Evolutionary conservation across 129 eudicot genomes (phyloP).

Genomic region (Pittosporum tobira): DNA sequence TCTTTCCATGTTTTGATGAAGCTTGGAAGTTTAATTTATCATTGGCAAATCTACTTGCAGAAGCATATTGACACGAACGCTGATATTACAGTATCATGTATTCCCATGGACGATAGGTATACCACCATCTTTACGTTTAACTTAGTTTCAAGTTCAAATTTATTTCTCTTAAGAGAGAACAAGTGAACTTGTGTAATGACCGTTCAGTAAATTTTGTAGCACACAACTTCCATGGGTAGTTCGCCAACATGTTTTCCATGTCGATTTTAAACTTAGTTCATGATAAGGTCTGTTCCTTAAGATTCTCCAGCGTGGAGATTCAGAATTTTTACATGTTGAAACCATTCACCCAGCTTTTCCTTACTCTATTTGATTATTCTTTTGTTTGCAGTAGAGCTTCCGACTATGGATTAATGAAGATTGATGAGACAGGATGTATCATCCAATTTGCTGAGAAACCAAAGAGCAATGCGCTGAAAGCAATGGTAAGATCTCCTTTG

Average conservation of each 20-base stretch:
- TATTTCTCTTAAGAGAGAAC: too few species aligned
- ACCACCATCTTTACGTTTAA: background rate
- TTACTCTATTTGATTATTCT: too few species aligned
- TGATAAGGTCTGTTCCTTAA: background rate
- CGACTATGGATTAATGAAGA: constrained; percentile 86
- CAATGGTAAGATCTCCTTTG: constrained; percentile 41
- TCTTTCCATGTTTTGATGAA: background rate
- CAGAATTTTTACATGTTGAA: background rate
- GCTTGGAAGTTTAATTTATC: background rate
- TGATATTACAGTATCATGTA: constrained; percentile 84
- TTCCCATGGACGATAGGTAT: constrained; percentile 92
- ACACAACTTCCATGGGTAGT: too few species aligned
- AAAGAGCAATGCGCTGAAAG: constrained; percentile 54
- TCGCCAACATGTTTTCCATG: too few species aligned
- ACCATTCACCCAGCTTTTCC: background rate
- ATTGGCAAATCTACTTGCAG: constrained; percentile 29
- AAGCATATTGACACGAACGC: constrained; percentile 79
- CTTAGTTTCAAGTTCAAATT: too few species aligned
- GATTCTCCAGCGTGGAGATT: background rate
- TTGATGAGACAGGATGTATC: constrained; percentile 58
- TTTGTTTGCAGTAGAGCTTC: constrained; percentile 67
- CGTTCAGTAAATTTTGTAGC: too few species aligned
- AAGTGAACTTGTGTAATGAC: too few species aligned
- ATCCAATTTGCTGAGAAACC: constrained; percentile 82
- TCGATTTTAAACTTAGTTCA: too few species aligned